Evolutionary conservation across 2,329 filamentous ascomycete species (phyloP).

Genomic region (Malbranchea cinnamomea): DNA sequence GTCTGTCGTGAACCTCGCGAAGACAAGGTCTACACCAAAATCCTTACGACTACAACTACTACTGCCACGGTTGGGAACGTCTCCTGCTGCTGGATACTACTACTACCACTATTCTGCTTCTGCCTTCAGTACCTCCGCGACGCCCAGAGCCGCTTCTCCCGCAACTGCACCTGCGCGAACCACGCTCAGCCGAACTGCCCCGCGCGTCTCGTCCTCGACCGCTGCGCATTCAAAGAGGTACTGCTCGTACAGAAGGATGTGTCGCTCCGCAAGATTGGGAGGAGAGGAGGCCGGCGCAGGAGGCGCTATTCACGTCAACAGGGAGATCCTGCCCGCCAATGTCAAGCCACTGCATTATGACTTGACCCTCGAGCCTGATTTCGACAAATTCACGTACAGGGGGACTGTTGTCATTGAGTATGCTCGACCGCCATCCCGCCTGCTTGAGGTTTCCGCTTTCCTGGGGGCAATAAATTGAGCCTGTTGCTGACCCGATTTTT

Average conservation of each 20-base stretch:
- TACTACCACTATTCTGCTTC: too few species aligned
- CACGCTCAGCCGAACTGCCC: conserved; percentile 10
- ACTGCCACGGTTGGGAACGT: too few species aligned
- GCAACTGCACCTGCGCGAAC: not conserved
- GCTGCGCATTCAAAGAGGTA: conserved; percentile 33
- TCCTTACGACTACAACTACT: too few species aligned
- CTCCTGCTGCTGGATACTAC: too few species aligned
- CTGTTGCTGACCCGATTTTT: conserved; percentile 10
- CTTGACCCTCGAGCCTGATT: conserved; percentile 79
- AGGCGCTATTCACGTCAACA: conserved; percentile 46
- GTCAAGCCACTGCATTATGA: conserved; percentile 88
- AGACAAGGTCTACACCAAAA: too few species aligned
- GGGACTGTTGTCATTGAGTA: conserved; percentile 72
- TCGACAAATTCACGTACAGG: conserved; percentile 73
- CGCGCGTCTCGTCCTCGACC: conserved; percentile 14
- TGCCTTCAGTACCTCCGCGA: too few species aligned
- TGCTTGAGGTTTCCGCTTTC: not conserved
- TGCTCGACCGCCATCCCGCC: conserved; percentile 12
- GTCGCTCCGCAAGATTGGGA: conserved; percentile 51
- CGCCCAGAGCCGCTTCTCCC: not conserved
- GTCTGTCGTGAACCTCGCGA: too few species aligned
- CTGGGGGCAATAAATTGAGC: not conserved
- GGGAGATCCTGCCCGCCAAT: conserved; percentile 81
- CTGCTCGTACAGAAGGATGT: conserved; percentile 63
- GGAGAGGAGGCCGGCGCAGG: conserved; percentile 31